Percentiles rank a stretch among this genome's conserved stretches.
Evolutionary conservation across 208 protist genomes (phyloP).

Genomic region (Phytomonas sp.): DNA sequence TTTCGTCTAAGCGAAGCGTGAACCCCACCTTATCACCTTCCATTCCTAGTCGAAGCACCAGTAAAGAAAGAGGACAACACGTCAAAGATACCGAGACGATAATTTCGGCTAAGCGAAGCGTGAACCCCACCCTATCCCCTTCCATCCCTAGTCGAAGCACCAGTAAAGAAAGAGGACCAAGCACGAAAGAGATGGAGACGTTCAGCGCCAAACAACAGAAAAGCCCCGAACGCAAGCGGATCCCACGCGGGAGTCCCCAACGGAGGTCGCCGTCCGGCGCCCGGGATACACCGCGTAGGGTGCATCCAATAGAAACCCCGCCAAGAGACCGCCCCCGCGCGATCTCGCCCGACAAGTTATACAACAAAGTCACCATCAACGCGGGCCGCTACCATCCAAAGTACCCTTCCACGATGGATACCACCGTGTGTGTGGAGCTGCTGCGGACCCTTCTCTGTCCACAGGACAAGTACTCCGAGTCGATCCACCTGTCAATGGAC

Average conservation of each 20-base stretch:
- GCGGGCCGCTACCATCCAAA: background rate
- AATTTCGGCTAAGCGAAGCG: background rate
- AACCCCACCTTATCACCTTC: background rate
- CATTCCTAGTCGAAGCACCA: background rate
- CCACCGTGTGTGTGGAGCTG: conserved; percentile 28
- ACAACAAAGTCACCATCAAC: background rate
- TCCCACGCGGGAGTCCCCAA: background rate
- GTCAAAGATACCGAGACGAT: no score
- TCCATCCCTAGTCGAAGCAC: background rate
- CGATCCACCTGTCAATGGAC: conserved; percentile 47
- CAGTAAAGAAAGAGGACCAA: background rate
- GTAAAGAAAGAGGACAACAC: no score
- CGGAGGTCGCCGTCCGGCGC: background rate
- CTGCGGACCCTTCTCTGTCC: conserved; percentile 60
- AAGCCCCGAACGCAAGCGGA: background rate
- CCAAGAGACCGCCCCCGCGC: background rate
- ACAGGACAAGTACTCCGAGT: conserved; percentile 45
- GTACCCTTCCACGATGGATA: background rate
- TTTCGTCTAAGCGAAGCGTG: background rate
- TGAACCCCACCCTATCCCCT: background rate
- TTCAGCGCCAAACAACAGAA: background rate
- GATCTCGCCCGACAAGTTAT: background rate
- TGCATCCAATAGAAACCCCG: background rate
- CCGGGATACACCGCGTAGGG: background rate
- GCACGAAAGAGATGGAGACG: background rate